Percentiles rank a stretch among this genome's conserved stretches.
Evolutionary conservation across 768 basidiomycete species (phyloP).

Genomic region (Auriscalpium microsporum): DNA sequence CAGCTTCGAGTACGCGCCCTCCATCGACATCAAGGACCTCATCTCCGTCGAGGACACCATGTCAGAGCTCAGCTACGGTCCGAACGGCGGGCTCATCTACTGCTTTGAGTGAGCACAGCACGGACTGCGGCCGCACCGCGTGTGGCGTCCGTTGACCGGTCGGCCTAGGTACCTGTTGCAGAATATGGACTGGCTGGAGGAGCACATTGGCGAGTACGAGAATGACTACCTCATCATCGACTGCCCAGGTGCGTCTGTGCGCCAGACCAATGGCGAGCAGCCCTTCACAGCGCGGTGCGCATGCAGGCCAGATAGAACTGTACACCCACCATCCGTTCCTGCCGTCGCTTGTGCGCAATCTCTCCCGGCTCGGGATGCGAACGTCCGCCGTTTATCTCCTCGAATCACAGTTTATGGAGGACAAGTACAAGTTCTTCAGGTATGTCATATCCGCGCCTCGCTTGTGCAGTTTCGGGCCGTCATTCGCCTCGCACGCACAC

Average conservation of each 20-base stretch:
- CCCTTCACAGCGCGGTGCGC: background rate
- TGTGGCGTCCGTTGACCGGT: background rate
- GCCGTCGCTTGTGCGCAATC: slow-evolving; percentile 74
- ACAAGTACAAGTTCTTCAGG: slow-evolving; percentile 97
- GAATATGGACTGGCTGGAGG: slow-evolving; percentile 98
- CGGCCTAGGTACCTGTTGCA: slow-evolving; percentile 77
- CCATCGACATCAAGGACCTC: slow-evolving; percentile 89
- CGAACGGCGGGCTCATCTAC: slow-evolving; percentile 94
- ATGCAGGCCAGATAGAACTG: slow-evolving; percentile 88
- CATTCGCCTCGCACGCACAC: slow-evolving; percentile 3
- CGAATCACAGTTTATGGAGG: slow-evolving; percentile 99
- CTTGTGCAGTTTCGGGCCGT: background rate
- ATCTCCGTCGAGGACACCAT: slow-evolving; percentile 93
- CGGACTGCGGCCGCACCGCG: slow-evolving; percentile 29
- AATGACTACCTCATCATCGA: slow-evolving; percentile 94
- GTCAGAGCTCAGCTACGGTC: slow-evolving; percentile 90
- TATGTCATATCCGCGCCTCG: slow-evolving; percentile 19
- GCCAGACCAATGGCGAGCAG: background rate
- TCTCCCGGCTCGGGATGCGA: slow-evolving; percentile 71
- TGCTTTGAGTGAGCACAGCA: slow-evolving; percentile 87
- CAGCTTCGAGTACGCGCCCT: slow-evolving; percentile 87
- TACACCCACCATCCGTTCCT: slow-evolving; percentile 98
- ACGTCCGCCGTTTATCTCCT: slow-evolving; percentile 88
- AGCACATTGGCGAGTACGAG: slow-evolving; percentile 89
- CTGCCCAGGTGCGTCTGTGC: slow-evolving; percentile 60